Evolutionary conservation across 2,329 filamentous ascomycete genomes (phyloP).

Genomic region (Phyllosticta citribraziliensis): DNA sequence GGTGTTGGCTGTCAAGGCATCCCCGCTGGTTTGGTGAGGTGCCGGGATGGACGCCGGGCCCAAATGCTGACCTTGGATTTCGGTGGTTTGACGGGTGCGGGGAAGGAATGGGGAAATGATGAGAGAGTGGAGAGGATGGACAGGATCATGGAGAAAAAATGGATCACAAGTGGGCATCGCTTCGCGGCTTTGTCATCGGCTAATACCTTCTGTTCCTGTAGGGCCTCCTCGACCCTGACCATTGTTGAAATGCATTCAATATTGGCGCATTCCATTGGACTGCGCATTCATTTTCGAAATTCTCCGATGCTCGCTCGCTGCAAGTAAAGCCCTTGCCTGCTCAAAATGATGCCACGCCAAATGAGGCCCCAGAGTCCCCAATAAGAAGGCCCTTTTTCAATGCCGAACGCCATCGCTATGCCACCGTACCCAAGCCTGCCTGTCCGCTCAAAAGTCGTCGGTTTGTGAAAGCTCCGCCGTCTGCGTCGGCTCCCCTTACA

Average conservation of each 20-base stretch:
- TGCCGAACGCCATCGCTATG: slow-evolving; percentile 7
- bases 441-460: background rate
- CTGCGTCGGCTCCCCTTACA: background rate
- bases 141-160: slow-evolving; percentile 3
- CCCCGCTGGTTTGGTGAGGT: background rate
- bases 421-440: background rate
- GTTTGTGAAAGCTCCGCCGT: background rate
- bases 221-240: background rate
- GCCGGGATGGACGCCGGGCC: background rate
- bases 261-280: background rate
- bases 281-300: background rate
- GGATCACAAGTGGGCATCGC: background rate
- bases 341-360: background rate
- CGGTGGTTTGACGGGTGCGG: background rate
- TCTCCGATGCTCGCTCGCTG: background rate
- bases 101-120: background rate
- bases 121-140: background rate
- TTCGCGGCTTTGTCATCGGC: slow-evolving; percentile 1
- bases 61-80: background rate
- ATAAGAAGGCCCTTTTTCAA: background rate
- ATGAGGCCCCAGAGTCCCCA: background rate
- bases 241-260: background rate
- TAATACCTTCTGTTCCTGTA: background rate
- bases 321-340: background rate
- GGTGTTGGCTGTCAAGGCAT: background rate